phyloP scores from a whole-genome alignment of 257 asterid genomes.

The Misopates orontium region DNA sequence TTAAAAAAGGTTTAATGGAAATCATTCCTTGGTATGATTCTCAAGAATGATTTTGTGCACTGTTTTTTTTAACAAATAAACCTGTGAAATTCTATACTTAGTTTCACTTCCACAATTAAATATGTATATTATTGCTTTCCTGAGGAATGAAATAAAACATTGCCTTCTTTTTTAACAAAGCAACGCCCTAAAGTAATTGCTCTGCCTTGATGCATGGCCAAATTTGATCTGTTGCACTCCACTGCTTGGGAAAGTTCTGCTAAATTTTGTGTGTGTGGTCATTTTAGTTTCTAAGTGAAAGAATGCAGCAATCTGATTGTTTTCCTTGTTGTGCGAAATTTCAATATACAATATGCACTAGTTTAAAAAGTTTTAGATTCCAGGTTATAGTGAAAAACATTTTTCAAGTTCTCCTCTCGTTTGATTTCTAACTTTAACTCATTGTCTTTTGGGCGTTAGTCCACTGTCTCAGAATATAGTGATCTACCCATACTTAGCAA shows the following conservation, averaged over 20 bases:
- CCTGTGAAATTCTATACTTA: slow-evolving; percentile 4
- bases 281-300: neutral
- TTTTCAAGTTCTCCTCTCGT: no score
- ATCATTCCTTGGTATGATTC: neutral
- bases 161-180: neutral
- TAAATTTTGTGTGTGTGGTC: neutral
- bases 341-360: neutral
- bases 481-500: neutral
- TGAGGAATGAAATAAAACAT: neutral
- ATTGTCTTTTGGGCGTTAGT: neutral
- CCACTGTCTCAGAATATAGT: neutral
- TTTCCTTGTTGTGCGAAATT: neutral
- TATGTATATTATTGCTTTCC: neutral
- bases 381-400: no score
- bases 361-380: neutral
- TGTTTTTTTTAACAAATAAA: slow-evolving; percentile 5
- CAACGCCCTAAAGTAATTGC: neutral
- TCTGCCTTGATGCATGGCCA: neutral
- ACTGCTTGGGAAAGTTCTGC: neutral
- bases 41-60: slow-evolving; percentile 6
- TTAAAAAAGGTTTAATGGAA: neutral
- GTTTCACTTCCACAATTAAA: neutral
- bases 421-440: no score
- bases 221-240: neutral
- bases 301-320: neutral